Evolutionary conservation across 2,329 filamentous ascomycete species (phyloP).

Genomic region (Neonectria ditissima): DNA sequence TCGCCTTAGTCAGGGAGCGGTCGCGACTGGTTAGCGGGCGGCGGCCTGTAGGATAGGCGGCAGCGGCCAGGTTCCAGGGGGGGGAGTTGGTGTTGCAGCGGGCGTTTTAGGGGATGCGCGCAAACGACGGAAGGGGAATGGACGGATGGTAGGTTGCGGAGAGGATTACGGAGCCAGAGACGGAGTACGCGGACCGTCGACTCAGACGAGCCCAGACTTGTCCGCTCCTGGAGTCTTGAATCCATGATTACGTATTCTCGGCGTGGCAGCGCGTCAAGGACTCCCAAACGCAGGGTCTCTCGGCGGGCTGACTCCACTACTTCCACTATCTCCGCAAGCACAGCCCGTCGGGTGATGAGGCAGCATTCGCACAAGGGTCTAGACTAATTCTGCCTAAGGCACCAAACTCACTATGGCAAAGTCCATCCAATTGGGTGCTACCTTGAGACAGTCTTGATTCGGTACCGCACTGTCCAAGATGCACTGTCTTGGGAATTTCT

Average conservation of each 20-base stretch:
- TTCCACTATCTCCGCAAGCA: slow-evolving; percentile 9
- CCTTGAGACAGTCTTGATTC: slow-evolving; percentile 20
- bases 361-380: slow-evolving; percentile 3
- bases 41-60: background rate
- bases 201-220: background rate
- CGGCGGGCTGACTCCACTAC: too few relatives aligned
- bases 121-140: background rate
- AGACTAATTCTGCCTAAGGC: slow-evolving; percentile 17
- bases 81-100: background rate
- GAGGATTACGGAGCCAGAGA: background rate
- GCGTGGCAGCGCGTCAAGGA: background rate
- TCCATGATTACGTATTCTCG: slow-evolving; percentile 1
- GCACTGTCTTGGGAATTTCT: slow-evolving; percentile 44
- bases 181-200: background rate
- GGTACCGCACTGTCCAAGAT: accelerated
- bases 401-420: background rate
- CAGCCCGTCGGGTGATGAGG: slow-evolving; percentile 15
- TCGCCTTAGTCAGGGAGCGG: background rate
- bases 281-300: background rate
- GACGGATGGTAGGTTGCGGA: background rate
- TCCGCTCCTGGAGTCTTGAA: background rate
- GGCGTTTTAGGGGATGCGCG: background rate
- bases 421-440: slow-evolving; percentile 35
- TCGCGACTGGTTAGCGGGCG: background rate
- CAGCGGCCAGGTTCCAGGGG: background rate